Base-by-base conservation (phyloP, 345 rosid species). In the Acer yangbiense region DNA sequence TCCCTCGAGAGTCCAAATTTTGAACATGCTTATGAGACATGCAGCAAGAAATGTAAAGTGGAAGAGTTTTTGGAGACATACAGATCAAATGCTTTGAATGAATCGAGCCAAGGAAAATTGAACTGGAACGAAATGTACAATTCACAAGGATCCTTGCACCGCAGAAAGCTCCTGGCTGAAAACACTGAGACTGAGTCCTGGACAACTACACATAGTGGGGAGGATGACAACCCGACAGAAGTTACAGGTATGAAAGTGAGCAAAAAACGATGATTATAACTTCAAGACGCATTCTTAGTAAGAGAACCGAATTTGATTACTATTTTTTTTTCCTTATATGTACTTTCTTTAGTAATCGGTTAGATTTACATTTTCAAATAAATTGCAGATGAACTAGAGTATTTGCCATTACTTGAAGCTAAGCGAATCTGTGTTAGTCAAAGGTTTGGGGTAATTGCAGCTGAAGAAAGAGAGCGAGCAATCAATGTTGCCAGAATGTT, bases 41-140 rank as follows among this genome's bases (percentile, higher is more conserved):
- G 68, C 12, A 66, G 72, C 48, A 80, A 74, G 61, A 78, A 73
- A 21, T 41, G 72, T 27, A 73, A 71, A 50, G 41, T 72, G 75
- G 77, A 79, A 68, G 71, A 72, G 25, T 54, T 9, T 7, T 57
- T 21, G 67, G 77, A 67, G 50, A 73, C 58, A 41, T 54, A 21
- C 1, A 66, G 67, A 41, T 10, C 27, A 57, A 46, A 32, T 52
- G 41, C 44, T 23, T 6, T 29, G 6, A 74, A 66, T 74, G 82
- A 79, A 50, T 44, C 13, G 11, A 68, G 21, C 3, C 25, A 65
- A 67, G 71, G 11, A 8, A 60, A 60, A 60, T 60, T 60, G 16
- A 60, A 60, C 12, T 6, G 6, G 27, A 60, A 20, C 46, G 46
- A 43, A 43, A 43, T 43, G 46, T 43, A 9, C 46, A 9, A 9